Base-by-base conservation (phyloP, 768 basidiomycete species). In the Trametes maxima region DNA sequence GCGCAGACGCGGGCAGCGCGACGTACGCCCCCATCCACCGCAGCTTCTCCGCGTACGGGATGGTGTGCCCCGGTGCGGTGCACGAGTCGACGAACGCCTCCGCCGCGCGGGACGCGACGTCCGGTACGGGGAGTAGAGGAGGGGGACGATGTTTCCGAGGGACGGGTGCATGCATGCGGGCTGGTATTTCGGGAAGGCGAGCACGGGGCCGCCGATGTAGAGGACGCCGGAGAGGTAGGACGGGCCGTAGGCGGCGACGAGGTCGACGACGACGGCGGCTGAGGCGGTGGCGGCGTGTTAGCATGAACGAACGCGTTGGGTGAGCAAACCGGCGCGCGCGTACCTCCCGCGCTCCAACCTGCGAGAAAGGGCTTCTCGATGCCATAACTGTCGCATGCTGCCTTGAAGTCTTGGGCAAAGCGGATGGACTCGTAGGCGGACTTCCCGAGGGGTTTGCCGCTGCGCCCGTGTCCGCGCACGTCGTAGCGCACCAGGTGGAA, bases 401-500 rank as follows among this genome's bases (percentile, higher is more conserved):
- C 64, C n/a, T 56, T 44, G 66, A 70, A 74, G 60, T 72, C 72
- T 40, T 70, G 70, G 12, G 73, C 73, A 24, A 64, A 65, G 13
- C 63, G 54, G 12, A 55, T 24, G 2, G 65, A 64, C 21, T 40
- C 54, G 57, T 70, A 74, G 22, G 58, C 65, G 28, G 59, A 55
- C n/a, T 33, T 19, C 0, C 54, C 52, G 37, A 54, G 13, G 1
- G 73, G 73, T 25, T 65, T 63, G 13, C 48, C 71, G 50, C 67
- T 69, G 6, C 68, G 59, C 7, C 70, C 71, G 51, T 72, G 70
- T 4, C 73, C 73, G 11, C 73, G 68, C 59, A 69, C 52, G 47
- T 74, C 73, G 57, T 71, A 72, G 4, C 68, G 63, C 45, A 74
- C 69, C 56, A 77, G 60, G 62, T 75, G 68, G 37, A 70, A 54